Evolutionary conservation across 1,284 basidiomycete genomes (phyloP).

Genomic region (Agroathelia rolfsii): DNA sequence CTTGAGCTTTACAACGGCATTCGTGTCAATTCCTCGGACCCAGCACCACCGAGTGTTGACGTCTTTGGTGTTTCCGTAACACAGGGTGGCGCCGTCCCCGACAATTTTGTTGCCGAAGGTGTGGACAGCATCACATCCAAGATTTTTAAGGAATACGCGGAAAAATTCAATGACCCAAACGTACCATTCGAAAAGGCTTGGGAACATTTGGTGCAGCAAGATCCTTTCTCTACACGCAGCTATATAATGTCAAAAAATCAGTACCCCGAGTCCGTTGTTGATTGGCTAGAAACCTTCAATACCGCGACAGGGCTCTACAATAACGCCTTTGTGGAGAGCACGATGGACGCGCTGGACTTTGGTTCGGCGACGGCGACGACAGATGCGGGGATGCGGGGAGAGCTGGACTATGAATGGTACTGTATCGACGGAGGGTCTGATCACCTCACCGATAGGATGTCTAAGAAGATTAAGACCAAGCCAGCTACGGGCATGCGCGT

Average conservation of each 20-base stretch:
- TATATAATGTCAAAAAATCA: conserved; percentile 11
- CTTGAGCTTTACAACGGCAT: conserved; percentile 11
- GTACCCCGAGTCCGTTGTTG: conserved; percentile 11
- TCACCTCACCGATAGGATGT: conserved; percentile 9
- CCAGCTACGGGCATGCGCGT: no score
- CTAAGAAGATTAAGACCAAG: no score
- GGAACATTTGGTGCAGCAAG: conserved; percentile 11
- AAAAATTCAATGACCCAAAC: conserved; percentile 2
- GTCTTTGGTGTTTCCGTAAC: background rate
- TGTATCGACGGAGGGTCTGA: conserved; percentile 9
- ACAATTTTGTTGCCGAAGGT: conserved; percentile 7
- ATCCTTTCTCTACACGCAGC: conserved; percentile 13
- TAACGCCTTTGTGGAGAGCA: conserved; percentile 13
- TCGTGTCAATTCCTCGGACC: no score
- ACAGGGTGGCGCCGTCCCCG: conserved; percentile 7
- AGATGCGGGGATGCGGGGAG: no score
- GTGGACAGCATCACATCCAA: conserved; percentile 6
- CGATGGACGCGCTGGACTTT: conserved; percentile 13
- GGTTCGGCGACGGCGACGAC: conserved; percentile 2
- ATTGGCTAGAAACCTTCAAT: conserved; percentile 17
- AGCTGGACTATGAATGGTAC: conserved; percentile 1
- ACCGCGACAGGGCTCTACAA: conserved; percentile 14
- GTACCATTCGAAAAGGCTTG: conserved; percentile 11
- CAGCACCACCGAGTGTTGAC: conserved; percentile 3
- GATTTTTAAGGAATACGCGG: conserved; percentile 1